These are phyloP conservation scores for Aspergillus sp. DNA, from an alignment of 2,329 filamentous ascomycete genomes.

Conservation along the genomic window DNA sequence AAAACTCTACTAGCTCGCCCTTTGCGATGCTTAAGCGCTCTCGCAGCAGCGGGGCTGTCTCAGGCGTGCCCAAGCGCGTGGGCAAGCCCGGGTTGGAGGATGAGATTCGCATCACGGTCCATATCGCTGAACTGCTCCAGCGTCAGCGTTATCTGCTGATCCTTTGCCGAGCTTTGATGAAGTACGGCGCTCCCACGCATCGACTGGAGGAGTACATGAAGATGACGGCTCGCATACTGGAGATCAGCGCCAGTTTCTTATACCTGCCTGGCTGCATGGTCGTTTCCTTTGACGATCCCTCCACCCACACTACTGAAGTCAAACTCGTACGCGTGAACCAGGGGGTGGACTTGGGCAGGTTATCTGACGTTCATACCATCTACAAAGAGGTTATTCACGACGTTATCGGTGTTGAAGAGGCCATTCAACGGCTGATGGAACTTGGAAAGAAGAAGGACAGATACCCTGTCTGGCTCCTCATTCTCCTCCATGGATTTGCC, in stretches of 20 bases:
- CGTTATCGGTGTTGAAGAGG: slow-evolving; percentile 53
- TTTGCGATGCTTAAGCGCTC: slow-evolving; percentile 41
- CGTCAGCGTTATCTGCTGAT: slow-evolving; percentile 84
- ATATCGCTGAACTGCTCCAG: slow-evolving; percentile 72
- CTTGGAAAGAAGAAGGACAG: slow-evolving; percentile 65
- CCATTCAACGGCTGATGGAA: slow-evolving; percentile 49
- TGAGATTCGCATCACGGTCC: slow-evolving; percentile 64
- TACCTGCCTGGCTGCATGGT: slow-evolving; percentile 96
- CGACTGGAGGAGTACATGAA: slow-evolving; percentile 89
- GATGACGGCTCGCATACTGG: slow-evolving; percentile 84
- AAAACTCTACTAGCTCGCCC: slow-evolving; percentile 35
- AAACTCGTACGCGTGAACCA: slow-evolving; percentile 51
- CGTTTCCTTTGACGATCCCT: slow-evolving; percentile 74
- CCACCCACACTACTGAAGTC: slow-evolving; percentile 54
- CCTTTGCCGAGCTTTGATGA: slow-evolving; percentile 86
- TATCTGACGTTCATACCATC: slow-evolving; percentile 52
- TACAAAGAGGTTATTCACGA: slow-evolving; percentile 57
- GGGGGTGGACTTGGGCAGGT: slow-evolving; percentile 51
- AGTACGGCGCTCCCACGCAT: slow-evolving; percentile 90
- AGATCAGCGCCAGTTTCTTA: slow-evolving; percentile 87
- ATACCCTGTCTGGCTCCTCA: slow-evolving; percentile 58
- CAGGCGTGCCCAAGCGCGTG: slow-evolving; percentile 33
- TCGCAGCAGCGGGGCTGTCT: slow-evolving; percentile 40
- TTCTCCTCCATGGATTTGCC: slow-evolving; percentile 75
- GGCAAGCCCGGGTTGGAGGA: slow-evolving; percentile 47